A percentile compares a stretch with the other conserved stretches of the same genome.
Evolutionary conservation across 2,329 filamentous ascomycete genomes (phyloP).

Genomic region (Talaromyces albobiverticillius): DNA sequence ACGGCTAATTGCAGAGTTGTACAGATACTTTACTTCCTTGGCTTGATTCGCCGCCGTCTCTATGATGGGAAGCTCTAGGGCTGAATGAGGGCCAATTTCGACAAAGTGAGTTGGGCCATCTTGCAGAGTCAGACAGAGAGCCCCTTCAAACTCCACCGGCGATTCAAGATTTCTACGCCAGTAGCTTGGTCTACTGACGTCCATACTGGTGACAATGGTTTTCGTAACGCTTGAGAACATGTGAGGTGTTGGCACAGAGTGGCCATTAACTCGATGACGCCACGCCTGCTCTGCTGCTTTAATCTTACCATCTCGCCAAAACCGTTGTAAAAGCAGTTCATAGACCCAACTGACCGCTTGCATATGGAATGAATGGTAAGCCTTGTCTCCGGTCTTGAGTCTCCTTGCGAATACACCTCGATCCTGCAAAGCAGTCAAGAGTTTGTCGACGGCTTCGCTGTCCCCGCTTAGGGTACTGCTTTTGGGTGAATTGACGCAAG

Average conservation of each 20-base stretch:
- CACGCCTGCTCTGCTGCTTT: background rate
- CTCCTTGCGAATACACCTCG: background rate
- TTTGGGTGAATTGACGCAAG: slow-evolving; percentile 35
- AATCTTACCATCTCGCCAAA: slow-evolving; percentile 1
- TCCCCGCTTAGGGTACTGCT: slow-evolving; percentile 37
- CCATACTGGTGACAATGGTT: slow-evolving; percentile 4
- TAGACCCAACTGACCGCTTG: slow-evolving; percentile 29
- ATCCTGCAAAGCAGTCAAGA: slow-evolving; percentile 16
- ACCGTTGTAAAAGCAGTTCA: slow-evolving; percentile 13
- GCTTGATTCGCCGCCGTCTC: slow-evolving; percentile 20
- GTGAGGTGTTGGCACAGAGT: slow-evolving; percentile 15
- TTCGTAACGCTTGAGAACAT: slow-evolving; percentile 29
- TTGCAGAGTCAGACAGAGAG: too few species aligned
- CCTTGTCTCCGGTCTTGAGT: slow-evolving; percentile 15
- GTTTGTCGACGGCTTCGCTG: slow-evolving; percentile 18
- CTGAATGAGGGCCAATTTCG: slow-evolving; percentile 30
- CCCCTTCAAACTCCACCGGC: background rate
- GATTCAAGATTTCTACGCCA: background rate
- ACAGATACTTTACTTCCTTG: too few species aligned
- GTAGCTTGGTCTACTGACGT: background rate
- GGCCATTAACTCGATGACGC: background rate
- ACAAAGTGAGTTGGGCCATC: too few species aligned
- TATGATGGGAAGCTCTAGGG: slow-evolving; percentile 25
- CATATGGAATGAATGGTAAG: slow-evolving; percentile 39
- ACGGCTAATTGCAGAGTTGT: slow-evolving; percentile 27